Evolutionary conservation across 495 filamentous ascomycete species (phyloP).

Genomic region (Penicillium egyptiacum): DNA sequence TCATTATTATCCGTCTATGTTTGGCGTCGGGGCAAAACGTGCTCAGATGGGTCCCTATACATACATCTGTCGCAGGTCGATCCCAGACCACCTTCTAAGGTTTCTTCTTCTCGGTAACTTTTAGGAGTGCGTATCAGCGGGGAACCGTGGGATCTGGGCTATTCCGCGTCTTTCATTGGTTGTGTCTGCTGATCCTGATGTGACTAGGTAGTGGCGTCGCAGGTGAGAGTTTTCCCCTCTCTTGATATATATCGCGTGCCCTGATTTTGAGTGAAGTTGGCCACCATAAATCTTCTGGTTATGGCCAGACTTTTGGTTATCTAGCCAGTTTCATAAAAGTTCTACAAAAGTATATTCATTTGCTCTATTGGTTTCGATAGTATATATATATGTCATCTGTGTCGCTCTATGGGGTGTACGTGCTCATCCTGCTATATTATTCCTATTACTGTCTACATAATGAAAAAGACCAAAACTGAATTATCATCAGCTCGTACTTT

Average conservation of each 20-base stretch:
- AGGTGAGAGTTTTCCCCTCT: constrained; percentile 8
- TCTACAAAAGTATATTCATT: neutral
- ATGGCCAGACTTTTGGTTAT: neutral
- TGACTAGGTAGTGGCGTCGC: constrained; percentile 5
- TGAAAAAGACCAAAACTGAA: neutral
- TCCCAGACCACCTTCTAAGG: neutral
- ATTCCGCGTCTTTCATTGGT: constrained; percentile 4
- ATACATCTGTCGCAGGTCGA: neutral
- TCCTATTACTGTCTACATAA: neutral
- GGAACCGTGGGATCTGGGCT: neutral
- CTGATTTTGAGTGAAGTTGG: neutral
- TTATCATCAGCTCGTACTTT: too few relatives aligned
- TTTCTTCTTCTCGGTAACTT: neutral
- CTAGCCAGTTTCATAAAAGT: neutral
- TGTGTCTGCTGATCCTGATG: constrained; percentile 6
- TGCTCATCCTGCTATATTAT: neutral
- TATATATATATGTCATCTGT: neutral
- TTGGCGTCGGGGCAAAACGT: neutral
- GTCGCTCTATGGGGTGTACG: neutral
- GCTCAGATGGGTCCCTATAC: neutral
- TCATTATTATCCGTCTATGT: neutral
- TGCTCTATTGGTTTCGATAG: neutral
- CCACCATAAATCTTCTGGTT: neutral
- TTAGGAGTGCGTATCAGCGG: neutral
- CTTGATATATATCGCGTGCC: neutral